Base-by-base conservation (phyloP, 2,329 filamentous ascomycete genomes). In the Gyromitra esculenta region DNA sequence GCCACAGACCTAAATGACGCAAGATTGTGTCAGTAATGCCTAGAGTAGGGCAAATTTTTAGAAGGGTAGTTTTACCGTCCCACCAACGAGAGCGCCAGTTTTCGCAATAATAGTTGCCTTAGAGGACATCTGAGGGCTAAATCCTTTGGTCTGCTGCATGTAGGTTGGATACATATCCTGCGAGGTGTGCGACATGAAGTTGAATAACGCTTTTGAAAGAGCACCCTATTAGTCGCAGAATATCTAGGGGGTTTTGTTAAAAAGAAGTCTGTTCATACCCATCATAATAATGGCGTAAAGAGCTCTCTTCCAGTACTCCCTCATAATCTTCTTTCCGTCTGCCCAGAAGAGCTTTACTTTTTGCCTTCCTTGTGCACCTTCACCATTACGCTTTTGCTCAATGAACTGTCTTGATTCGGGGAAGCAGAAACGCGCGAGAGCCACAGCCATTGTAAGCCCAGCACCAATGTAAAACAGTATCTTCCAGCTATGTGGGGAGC, bases 101-200 rank as follows among this genome's bases (percentile, higher is more conserved):
- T 94, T 94, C 90, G 93, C 93, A 75, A 94, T 83, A 79, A 94
- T 94, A n/a, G 89, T 91, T 15, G 91, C 91, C n/a, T 91, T 89
- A 6, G 88, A 91, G 3, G 91, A 54, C 48, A 75, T 66, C 21
- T 77, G 90, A 0, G 86, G 86, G 0, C 85, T 81, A 80, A 92
- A 91, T 70, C 86, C 81, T 75, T 94, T 86, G 78, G 90, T 89
- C 83, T 94, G 94, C 80, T 92, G 87, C 90, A 94, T 91, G 82
- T 94, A 93, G 1, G 92, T 94, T 0, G 92, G 93, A 85, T 94
- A 79, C 79, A 88, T 91, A 84, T 95, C 92, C 82, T 95, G 92
- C 31, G 89, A 91, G 1, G 91, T 92, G 85, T 95, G 92, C 65
- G 90, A 91, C 85, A 92, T 93, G 83, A 87, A 90, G 84, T 90